Conservation (phyloP, 1,139 yeast species). For the Yamadazyma diddensiae region DNA sequence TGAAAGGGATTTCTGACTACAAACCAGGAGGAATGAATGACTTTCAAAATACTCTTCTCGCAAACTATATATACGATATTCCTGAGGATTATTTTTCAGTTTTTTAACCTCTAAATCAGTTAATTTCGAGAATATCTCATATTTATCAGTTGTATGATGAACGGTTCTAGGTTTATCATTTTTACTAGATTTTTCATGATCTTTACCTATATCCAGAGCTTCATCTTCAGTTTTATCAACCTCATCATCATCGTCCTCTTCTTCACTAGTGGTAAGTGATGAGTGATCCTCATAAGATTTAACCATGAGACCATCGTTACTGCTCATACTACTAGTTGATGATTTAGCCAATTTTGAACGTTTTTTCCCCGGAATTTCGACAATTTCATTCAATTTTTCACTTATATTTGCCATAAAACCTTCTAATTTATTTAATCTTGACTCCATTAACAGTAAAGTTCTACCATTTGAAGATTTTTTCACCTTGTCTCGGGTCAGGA, state of each 20-base stretch:
- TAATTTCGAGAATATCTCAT: conserved; percentile 3
- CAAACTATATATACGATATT: conserved; percentile 4
- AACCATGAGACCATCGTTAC: conserved; percentile 1
- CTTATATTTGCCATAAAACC: conserved; percentile 19
- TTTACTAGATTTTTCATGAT: not conserved
- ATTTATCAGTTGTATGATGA: conserved; percentile 4
- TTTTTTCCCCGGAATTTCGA: not conserved
- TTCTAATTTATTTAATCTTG: conserved; percentile 23
- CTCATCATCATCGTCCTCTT: conserved; percentile 5
- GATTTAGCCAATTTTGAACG: not conserved
- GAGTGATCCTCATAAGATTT: not conserved
- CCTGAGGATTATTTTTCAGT: not conserved
- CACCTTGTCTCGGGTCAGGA: conserved; percentile 8
- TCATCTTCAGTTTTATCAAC: conserved; percentile 2
- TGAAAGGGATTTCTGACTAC: conserved; percentile 33
- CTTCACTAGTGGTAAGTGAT: not conserved
- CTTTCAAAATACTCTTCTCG: conserved; percentile 31
- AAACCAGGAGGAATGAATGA: conserved; percentile 38
- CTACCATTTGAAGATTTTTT: conserved; percentile 10
- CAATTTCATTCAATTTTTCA: conserved; percentile 13
- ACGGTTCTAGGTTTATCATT: conserved; percentile 1
- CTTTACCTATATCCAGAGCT: not conserved
- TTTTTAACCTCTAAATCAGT: conserved; percentile 1
- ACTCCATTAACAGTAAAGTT: conserved; percentile 20
- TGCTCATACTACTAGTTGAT: conserved; percentile 1